Base-by-base conservation (phyloP, 352 stramenopile genomes). In the Globisporangium spinosum region DNA sequence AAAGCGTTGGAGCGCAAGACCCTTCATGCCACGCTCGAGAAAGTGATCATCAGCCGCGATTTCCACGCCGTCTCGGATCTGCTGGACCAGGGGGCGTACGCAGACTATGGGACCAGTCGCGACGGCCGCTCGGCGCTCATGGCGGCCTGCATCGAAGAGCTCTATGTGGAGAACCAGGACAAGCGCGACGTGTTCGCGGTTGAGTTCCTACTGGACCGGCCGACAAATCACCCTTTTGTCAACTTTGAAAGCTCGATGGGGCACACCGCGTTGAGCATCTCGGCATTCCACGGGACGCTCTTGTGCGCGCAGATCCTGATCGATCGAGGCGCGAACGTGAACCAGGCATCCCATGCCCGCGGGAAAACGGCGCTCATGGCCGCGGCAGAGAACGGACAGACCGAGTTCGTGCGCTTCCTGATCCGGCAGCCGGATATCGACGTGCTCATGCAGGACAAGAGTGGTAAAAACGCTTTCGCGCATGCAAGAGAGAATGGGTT, bases 351-450 rank as follows among this genome's bases (percentile, higher is more conserved):
- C 0, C 70, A 71, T 1, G 29, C 35, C 3, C 58, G 73, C 12
- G 72, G 82, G 13, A 57, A 73, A 7, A 93, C 83, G 40, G 77
- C 84, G 17, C 70, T 94, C 12, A 92, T 92, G 80, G 64, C 76
- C 5, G 86, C 86, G 0, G 82, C 83, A 1, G 62, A 61, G 9
- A 83, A 84, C 27, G 79, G 80, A 2, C 77, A 92, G 64, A 38
- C 67, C 1, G 62, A 65, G 0, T 82, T 91, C 25, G 75, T 92
- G n/a, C 72, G 69, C 29, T 90, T 86, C 56, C 51, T 94, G 59
- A 49, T 93, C 32, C 67, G 71, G 0, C 69, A 78, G 58, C 63
- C 68, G 32, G 60, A 74, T 38, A 62, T 77, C 4, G 68, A 90
- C 56, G 72, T 89, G 8, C 77, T 79, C 13, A 2, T 65, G 1